These are phyloP conservation scores for Juncus effusus DNA, from an alignment of 176 grass and related monocot genomes.

Conservation along the genomic window DNA sequence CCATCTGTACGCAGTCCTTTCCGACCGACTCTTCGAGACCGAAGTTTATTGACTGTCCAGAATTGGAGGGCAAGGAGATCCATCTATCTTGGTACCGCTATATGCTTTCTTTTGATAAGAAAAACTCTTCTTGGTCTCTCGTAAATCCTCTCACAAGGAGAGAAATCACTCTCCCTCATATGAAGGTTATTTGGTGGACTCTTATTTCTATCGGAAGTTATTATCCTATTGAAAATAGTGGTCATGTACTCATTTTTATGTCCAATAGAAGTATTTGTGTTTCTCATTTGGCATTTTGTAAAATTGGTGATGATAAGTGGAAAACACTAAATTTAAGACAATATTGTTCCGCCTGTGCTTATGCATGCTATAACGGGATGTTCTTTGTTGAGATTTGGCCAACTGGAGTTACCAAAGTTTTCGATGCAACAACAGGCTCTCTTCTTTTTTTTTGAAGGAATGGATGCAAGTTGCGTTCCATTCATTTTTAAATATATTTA, in stretches of 20 bases:
- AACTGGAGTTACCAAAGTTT: background rate
- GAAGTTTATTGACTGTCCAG: background rate
- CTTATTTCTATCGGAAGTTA: background rate
- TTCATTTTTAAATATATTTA: no score
- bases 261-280: background rate
- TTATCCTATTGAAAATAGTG: background rate
- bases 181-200: background rate
- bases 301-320: slow-evolving; percentile 14
- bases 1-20: no score
- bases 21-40: no score
- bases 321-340: background rate
- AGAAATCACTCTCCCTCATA: slow-evolving; percentile 9
- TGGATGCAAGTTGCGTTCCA: no score
- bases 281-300: slow-evolving; percentile 1
- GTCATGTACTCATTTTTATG: background rate
- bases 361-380: slow-evolving; percentile 4
- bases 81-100: background rate
- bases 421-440: slow-evolving; percentile 1
- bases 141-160: slow-evolving; percentile 14
- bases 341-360: background rate
- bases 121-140: background rate
- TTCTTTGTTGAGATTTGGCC: background rate
- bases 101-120: background rate
- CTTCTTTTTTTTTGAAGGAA: background rate
- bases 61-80: slow-evolving; percentile 3